Evolutionary conservation across 2,329 filamentous ascomycete genomes (phyloP).

Genomic region (Geosmithia putterillii): DNA sequence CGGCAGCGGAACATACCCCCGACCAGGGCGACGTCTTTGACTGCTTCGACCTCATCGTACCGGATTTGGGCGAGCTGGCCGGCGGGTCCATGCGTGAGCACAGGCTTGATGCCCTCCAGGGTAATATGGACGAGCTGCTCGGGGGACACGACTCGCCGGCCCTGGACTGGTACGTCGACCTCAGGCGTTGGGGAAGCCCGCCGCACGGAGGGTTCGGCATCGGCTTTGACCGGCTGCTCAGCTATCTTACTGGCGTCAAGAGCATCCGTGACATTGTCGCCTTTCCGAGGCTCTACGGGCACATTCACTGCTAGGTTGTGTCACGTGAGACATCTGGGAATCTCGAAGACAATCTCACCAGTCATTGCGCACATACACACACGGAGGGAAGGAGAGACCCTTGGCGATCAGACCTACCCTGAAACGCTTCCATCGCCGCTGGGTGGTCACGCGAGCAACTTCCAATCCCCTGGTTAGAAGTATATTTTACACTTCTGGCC

Average conservation of each 20-base stretch:
- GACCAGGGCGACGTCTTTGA: constrained; percentile 41
- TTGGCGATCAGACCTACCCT: no score
- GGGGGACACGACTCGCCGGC: constrained; percentile 38
- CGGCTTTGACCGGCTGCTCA: constrained; percentile 77
- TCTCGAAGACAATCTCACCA: no score
- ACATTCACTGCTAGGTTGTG: constrained; percentile 49
- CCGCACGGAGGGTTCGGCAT: constrained; percentile 86
- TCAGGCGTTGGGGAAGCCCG: constrained; percentile 81
- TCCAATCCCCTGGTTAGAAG: no score
- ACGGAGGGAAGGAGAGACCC: no score
- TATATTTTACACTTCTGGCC: no score
- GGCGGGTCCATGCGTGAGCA: constrained; percentile 87
- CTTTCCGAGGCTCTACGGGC: constrained; percentile 65
- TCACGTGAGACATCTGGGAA: no score
- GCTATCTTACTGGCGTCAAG: constrained; percentile 69
- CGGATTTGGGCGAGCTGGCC: constrained; percentile 74
- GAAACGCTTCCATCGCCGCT: no score
- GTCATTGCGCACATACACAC: no score
- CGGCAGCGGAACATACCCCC: constrained; percentile 9
- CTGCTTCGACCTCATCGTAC: constrained; percentile 83
- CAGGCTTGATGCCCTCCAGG: constrained; percentile 51
- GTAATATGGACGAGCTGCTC: constrained; percentile 58
- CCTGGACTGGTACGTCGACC: constrained; percentile 77
- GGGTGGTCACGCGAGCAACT: no score
- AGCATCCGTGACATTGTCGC: constrained; percentile 78